Conservation (phyloP, 2,329 filamentous ascomycete species). For the Proliferodiscus dingleyae region DNA sequence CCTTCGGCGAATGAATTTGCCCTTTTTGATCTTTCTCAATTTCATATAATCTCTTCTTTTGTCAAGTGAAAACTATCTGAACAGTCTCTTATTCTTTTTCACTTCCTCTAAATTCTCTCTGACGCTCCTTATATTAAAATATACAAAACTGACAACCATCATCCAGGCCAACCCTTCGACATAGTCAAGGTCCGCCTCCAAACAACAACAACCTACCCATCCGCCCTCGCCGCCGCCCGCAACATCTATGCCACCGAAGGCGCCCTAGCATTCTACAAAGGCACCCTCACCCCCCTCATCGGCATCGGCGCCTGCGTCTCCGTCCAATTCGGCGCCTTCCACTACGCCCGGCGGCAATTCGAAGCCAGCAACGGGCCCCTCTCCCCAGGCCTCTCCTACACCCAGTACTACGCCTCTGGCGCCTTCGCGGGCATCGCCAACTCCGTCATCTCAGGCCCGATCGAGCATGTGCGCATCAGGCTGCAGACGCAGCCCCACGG, state of each 20-base stretch:
- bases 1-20: too few species aligned
- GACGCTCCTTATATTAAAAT: too few species aligned
- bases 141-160: slow-evolving; percentile 17
- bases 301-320: slow-evolving; percentile 97
- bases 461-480: slow-evolving; percentile 94
- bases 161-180: slow-evolving; percentile 67
- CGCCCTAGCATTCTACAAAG: slow-evolving; percentile 93
- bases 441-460: slow-evolving; percentile 79
- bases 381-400: slow-evolving; percentile 59
- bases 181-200: slow-evolving; percentile 98
- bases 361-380: slow-evolving; percentile 63
- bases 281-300: slow-evolving; percentile 87
- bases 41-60: background rate
- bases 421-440: slow-evolving; percentile 93
- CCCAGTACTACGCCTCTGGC: slow-evolving; percentile 84
- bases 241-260: slow-evolving; percentile 88
- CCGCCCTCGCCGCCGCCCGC: slow-evolving; percentile 72
- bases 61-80: background rate
- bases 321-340: slow-evolving; percentile 98
- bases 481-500: slow-evolving; percentile 96
- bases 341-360: slow-evolving; percentile 81
- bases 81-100: too few species aligned
- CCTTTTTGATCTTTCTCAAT: too few species aligned
- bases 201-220: slow-evolving; percentile 76
- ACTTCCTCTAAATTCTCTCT: too few species aligned